A percentile compares a stretch with the other conserved stretches of the same genome.
Conservation (phyloP, 1,284 basidiomycete species). For the Anthracocystis panici-leucophaei region DNA sequence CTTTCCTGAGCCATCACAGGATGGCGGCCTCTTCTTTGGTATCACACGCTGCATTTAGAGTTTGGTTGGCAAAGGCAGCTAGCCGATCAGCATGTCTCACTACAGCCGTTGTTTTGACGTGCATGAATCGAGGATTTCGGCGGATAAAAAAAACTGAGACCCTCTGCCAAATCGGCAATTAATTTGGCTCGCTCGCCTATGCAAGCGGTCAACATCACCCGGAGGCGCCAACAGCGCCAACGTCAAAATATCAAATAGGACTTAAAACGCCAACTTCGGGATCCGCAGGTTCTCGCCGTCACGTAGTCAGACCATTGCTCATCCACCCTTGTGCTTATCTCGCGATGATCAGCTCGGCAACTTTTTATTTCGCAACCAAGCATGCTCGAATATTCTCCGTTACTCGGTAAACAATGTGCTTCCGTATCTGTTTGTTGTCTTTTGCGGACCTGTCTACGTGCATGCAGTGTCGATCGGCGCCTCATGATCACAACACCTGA, state of each 20-base stretch:
- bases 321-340: background rate
- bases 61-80: too few relatives aligned
- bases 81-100: too few relatives aligned
- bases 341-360: background rate
- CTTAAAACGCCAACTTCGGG: background rate
- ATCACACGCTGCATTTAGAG: too few relatives aligned
- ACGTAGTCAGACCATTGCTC: background rate
- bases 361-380: too few relatives aligned
- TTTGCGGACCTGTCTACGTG: background rate
- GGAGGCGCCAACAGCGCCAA: background rate
- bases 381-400: too few relatives aligned
- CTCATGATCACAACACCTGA: background rate
- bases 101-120: slow-evolving; percentile 10
- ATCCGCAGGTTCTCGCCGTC: too few relatives aligned
- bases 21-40: too few relatives aligned
- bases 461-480: background rate
- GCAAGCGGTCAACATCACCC: background rate
- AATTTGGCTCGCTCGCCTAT: background rate
- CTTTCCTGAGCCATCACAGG: too few relatives aligned
- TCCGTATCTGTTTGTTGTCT: background rate
- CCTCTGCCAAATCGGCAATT: slow-evolving; percentile 1
- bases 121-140: slow-evolving; percentile 5
- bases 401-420: background rate
- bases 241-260: background rate
- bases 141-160: too few relatives aligned